These are phyloP conservation scores for Aquilaria yunnanensis DNA, from an alignment of 345 rosid genomes.

Conservation along the genomic window DNA sequence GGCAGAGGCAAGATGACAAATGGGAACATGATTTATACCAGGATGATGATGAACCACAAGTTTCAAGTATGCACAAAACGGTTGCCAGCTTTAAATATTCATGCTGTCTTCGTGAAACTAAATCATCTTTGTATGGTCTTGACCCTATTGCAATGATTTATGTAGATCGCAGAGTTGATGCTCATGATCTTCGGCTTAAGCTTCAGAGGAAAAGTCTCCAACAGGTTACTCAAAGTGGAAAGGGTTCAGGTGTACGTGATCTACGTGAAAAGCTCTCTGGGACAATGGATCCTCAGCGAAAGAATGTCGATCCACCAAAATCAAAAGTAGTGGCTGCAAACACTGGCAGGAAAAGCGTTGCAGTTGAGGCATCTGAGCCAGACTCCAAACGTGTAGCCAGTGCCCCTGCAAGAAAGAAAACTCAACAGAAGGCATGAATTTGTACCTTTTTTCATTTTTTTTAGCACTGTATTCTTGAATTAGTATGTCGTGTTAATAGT, in stretches of 20 bases:
- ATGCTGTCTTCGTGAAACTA: constrained; percentile 32
- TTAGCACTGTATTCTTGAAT: not conserved
- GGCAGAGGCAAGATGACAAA: constrained; percentile 92
- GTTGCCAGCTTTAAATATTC: constrained; percentile 21
- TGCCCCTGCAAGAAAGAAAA: constrained; percentile 45
- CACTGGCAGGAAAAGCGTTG: constrained; percentile 52
- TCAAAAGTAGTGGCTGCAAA: constrained; percentile 43
- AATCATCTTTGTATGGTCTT: constrained; percentile 32
- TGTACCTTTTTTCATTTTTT: constrained; percentile 4
- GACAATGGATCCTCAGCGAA: constrained; percentile 48
- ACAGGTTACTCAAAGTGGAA: constrained; percentile 44
- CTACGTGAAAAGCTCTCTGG: constrained; percentile 93
- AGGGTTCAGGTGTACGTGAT: constrained; percentile 58
- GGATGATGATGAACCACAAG: constrained; percentile 35
- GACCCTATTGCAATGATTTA: constrained; percentile 41
- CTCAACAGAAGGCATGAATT: constrained; percentile 48
- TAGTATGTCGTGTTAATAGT: too few species aligned
- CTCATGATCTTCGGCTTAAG: constrained; percentile 86
- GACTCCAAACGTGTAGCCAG: constrained; percentile 47
- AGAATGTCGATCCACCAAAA: constrained; percentile 51
- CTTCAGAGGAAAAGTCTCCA: constrained; percentile 64
- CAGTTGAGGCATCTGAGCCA: constrained; percentile 45
- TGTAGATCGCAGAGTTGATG: constrained; percentile 62
- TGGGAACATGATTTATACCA: constrained; percentile 97
- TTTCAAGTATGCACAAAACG: constrained; percentile 60